Evolutionary conservation across 2,329 filamentous ascomycete species (phyloP), one percentile per base, ranked within the genome.

Genomic region (Escovopsis sp.): DNA sequence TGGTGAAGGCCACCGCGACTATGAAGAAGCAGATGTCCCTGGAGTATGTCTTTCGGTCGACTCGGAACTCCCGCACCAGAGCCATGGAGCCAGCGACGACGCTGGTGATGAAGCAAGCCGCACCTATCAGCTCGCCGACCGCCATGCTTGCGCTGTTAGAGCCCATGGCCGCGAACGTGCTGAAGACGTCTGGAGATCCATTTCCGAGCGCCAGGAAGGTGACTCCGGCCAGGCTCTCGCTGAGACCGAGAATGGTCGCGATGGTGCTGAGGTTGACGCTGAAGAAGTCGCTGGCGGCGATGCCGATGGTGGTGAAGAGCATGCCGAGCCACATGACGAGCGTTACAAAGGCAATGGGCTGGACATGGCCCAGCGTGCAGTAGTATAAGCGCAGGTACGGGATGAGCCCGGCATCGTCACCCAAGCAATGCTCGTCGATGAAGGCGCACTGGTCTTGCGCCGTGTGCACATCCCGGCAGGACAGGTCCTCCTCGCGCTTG

Each of bases 81-180:
- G 89, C 91, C 91, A 98, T 98, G 43, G 87, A 94, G 12, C 91
- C 91, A 5, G 89, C 87, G 32, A 98, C 91, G 15, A 98, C 89
- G 2, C 88, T 84, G 1, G 88, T 93, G 60, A 98, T 98, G 64
- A 98, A 98, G 48, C 85, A 80, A 32, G 91, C 91, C 10, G 91
- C 91, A 32, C 91, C 91, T 42, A 98, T 86, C 40, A 98, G 70
- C 65, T 98, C 91, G 38, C 91, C 91, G 35, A 98, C 79, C 1
- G 91, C 91, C 70, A 98, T 75, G 65, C 88, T 93, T n/a, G 89
- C 89, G 58, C 88, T 95, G 56, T 96, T 86, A 23, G 88, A 94
- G 55, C 80, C 81, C 86, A 98, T 96, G 51, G 91, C 93, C 12
- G 91, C 91, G 64, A 98, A 96, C 2, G 91, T 98, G 50, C 88